Evolutionary conservation across 1,139 yeast genomes (phyloP).

Genomic region (Yamadazyma aaseri): DNA sequence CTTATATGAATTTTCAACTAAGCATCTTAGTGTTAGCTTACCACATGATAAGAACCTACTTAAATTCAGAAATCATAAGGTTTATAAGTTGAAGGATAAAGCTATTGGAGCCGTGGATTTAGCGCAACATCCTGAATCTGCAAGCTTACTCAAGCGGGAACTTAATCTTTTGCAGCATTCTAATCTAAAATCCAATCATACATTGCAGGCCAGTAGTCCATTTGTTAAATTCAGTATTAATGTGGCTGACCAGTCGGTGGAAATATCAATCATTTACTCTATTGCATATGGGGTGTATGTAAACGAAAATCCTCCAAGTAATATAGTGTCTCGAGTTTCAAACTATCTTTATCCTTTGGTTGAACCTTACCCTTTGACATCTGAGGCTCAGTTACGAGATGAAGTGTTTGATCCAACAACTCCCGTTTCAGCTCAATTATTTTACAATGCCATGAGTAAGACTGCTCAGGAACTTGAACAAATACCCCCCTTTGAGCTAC

Average conservation of each 20-base stretch:
- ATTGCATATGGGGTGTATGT: conserved; percentile 16
- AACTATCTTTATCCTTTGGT: conserved; percentile 9
- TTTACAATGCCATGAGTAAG: conserved; percentile 36
- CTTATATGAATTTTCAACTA: conserved; percentile 5
- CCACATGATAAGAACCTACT: conserved; percentile 9
- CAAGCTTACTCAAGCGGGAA: conserved; percentile 12
- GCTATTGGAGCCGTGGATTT: conserved; percentile 15
- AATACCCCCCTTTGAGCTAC: conserved; percentile 30
- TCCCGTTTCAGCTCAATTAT: conserved; percentile 25
- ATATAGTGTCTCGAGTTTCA: conserved; percentile 12
- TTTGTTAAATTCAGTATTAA: conserved; percentile 11
- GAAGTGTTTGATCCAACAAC: conserved; percentile 8
- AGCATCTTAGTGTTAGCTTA: conserved; percentile 3
- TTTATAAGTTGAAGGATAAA: conserved; percentile 15
- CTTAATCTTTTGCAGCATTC: conserved; percentile 11
- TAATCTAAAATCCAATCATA: conserved; percentile 14
- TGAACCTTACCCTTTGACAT: conserved; percentile 8
- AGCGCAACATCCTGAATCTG: neutral
- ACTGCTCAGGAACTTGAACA: conserved; percentile 26
- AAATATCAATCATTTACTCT: conserved; percentile 9
- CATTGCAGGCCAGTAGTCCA: conserved; percentile 12
- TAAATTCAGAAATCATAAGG: conserved; percentile 14
- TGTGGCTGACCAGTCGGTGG: conserved; percentile 7
- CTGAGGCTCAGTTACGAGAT: neutral
- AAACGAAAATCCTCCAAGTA: conserved; percentile 13